A percentile compares a stretch with the other conserved stretches of the same genome.
Conservation (phyloP, 345 rosid genomes). For the Atalantia buxifolia region DNA sequence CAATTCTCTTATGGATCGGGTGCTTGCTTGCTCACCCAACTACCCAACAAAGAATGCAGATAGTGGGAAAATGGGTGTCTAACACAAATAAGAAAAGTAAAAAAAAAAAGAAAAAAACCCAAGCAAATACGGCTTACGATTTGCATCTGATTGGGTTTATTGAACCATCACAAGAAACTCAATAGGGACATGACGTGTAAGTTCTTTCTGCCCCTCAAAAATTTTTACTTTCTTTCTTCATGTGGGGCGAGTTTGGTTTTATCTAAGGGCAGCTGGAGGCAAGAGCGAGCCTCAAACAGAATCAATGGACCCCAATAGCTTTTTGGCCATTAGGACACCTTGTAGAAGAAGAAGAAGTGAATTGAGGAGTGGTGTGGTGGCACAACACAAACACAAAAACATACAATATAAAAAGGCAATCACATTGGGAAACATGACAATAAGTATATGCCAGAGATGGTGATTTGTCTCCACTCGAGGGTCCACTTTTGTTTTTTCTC, state of each 20-base stretch:
- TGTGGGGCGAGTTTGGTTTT: not conserved
- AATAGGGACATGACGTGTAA: constrained; percentile 17
- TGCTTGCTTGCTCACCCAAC: not conserved
- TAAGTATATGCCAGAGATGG: not conserved
- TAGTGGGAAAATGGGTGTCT: not conserved
- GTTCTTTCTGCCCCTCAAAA: constrained; percentile 19
- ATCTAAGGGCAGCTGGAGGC: not conserved
- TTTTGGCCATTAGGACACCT: not conserved
- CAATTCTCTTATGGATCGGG: not conserved
- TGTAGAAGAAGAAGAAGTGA: not conserved
- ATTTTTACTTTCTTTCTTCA: not conserved
- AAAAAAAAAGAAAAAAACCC: not conserved
- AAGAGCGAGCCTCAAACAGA: not conserved
- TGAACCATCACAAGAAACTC: not conserved
- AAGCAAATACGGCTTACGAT: not conserved
- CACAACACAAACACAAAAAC: not conserved
- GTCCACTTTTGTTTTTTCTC: not conserved
- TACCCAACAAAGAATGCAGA: not conserved
- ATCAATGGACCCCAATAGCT: constrained; percentile 2
- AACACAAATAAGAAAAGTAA: not conserved
- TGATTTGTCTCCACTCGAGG: not conserved
- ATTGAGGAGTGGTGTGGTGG: not conserved
- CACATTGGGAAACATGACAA: not conserved
- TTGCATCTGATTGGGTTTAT: not conserved
- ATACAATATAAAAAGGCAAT: no score